Evolutionary conservation across 2,329 filamentous ascomycete genomes (phyloP).

Genomic region (Botrytis cinerea): DNA sequence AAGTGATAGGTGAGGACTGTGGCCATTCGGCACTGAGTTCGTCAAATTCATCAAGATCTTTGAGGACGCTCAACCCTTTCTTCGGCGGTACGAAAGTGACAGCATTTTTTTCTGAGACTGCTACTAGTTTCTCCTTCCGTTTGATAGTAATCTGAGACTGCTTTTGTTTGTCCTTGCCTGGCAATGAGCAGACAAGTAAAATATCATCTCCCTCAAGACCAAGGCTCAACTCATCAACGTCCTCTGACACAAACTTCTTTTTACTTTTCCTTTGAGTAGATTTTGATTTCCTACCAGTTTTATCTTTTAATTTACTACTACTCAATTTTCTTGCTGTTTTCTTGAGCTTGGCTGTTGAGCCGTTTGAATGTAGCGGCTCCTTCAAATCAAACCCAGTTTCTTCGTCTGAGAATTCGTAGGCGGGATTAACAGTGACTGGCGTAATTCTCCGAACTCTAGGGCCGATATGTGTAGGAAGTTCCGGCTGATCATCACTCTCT

Average conservation of each 20-base stretch:
- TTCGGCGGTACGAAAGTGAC: background rate
- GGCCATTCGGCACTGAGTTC: slow-evolving; percentile 21
- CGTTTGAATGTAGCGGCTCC: background rate
- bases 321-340: background rate
- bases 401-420: slow-evolving; percentile 25
- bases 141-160: background rate
- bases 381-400: slow-evolving; percentile 3
- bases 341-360: background rate
- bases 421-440: slow-evolving; percentile 1
- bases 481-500: slow-evolving; percentile 10
- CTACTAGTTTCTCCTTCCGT: background rate
- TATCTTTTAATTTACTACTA: background rate
- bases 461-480: background rate
- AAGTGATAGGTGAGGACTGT: background rate
- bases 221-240: slow-evolving; percentile 39
- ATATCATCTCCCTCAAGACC: slow-evolving; percentile 30
- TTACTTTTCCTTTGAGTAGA: slow-evolving; percentile 16
- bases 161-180: slow-evolving; percentile 11
- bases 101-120: background rate
- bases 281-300: background rate
- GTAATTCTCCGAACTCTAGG: background rate
- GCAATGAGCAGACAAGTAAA: slow-evolving; percentile 31
- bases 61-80: background rate
- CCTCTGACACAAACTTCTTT: slow-evolving; percentile 26
- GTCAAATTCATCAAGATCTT: slow-evolving; percentile 17